Percentiles rank a stretch among this genome's conserved stretches.
Evolutionary conservation across 179 eudicot genomes (phyloP).

Genomic region (Heliamphora pulchella): DNA sequence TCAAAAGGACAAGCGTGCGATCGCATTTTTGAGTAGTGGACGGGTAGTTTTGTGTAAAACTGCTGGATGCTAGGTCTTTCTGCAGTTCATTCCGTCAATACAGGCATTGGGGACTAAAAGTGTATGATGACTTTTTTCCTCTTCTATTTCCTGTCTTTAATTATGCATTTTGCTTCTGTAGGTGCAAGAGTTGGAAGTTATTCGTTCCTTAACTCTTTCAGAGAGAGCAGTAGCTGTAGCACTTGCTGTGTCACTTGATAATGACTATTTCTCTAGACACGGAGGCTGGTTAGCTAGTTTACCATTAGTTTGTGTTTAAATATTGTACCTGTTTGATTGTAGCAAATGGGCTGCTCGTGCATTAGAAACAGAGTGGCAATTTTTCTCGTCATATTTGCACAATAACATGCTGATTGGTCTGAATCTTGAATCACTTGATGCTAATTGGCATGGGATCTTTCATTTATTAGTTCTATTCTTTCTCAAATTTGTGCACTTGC

Average conservation of each 20-base stretch:
- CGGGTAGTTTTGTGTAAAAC: too few species aligned
- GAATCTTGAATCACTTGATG: too few species aligned
- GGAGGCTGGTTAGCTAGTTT: slow-evolving; percentile 75
- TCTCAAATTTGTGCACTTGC: too few species aligned
- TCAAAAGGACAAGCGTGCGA: neutral
- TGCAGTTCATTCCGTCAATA: neutral
- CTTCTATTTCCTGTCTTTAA: neutral
- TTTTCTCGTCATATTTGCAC: neutral
- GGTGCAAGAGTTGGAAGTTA: slow-evolving; percentile 69
- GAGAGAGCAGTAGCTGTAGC: slow-evolving; percentile 93
- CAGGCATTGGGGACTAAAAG: neutral
- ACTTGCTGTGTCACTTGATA: slow-evolving; percentile 89
- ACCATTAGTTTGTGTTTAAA: neutral
- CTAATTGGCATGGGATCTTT: too few species aligned
- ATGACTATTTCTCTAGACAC: slow-evolving; percentile 88
- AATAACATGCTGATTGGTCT: too few species aligned
- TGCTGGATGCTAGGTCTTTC: too few species aligned
- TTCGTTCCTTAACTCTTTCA: slow-evolving; percentile 76
- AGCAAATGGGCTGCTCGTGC: neutral
- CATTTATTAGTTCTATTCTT: too few species aligned
- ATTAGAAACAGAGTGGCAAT: neutral
- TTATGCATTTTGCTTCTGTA: slow-evolving; percentile 22
- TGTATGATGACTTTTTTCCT: neutral
- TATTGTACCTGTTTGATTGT: neutral
- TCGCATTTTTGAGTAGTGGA: slow-evolving; percentile 1